Base-by-base conservation (phyloP, 2,329 filamentous ascomycete species). In the Cercospora citrullina region DNA sequence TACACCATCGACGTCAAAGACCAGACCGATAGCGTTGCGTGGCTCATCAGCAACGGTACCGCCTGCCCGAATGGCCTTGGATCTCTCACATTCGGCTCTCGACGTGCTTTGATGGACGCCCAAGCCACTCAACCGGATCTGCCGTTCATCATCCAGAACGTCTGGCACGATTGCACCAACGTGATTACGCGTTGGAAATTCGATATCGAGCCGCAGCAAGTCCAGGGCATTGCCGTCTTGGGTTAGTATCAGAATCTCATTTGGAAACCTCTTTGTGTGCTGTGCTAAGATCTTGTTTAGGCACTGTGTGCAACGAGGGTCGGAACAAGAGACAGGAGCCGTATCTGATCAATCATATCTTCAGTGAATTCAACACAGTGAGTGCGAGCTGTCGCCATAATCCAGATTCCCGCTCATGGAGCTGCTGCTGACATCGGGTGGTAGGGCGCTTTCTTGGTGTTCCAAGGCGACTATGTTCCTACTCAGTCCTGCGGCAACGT, bases 11-110 rank as follows among this genome's bases (percentile, higher is more conserved):
- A 71, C 65, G 71, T 72, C 51, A 70, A 68, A 33, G 74, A 76
- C 64, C 73, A 76, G 36, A 72, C 74, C 5, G 74, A 76, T 61
- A 73, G 70, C 42, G 74, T 75, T 51, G 68, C 67, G 31, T 74
- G 73, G 66, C 61, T 76, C 21, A 76, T 76, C 65, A 71, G 72
- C 66, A 73, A 73, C 55, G 71, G 68, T n/a, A 71, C 69, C n/a
- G 53, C 63, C 18, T 71, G 67, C 48, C 69, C 69, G 8, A 63
- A 66, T 23, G 61, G 65, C 9, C 60, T 74, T 23, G 68, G 70
- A 5, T 62, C 64, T 26, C 36, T 68, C n/a, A 73, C 72, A 26
- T 72, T 74, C 60, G 33, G 39, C 31, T 64, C 63, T 23, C 68
- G 68, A 6, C 63, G 59, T 6, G 70, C 69, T 1, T 75, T 75